These are phyloP conservation scores for Russula dissimulans DNA, from an alignment of 768 basidiomycete species.

Conservation along the genomic window DNA sequence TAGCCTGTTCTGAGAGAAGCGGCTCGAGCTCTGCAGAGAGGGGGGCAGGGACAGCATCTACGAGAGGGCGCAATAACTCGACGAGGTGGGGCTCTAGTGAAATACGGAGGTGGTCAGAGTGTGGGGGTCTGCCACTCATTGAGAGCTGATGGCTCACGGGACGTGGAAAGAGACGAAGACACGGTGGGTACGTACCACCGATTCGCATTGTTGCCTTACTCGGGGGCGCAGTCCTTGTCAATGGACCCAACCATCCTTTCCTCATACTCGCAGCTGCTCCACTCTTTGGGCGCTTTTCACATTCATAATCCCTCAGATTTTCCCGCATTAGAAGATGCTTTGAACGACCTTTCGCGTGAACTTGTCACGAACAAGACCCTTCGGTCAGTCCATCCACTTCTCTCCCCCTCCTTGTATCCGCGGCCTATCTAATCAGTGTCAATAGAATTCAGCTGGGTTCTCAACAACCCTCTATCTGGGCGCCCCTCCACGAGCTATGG, in stretches of 20 bases:
- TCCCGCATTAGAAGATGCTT: background rate
- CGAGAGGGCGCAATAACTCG: slow-evolving; percentile 39
- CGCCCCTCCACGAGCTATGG: slow-evolving; percentile 37
- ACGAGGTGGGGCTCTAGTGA: slow-evolving; percentile 62
- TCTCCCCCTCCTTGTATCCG: background rate
- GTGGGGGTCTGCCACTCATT: background rate
- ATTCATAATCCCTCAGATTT: background rate
- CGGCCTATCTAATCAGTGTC: background rate
- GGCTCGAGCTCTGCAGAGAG: slow-evolving; percentile 34
- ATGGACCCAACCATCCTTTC: background rate
- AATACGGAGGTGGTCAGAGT: slow-evolving; percentile 38
- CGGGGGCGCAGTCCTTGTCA: background rate
- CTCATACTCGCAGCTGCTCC: slow-evolving; percentile 8
- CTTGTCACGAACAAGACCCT: slow-evolving; percentile 10
- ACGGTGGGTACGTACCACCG: no score
- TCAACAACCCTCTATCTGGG: slow-evolving; percentile 15
- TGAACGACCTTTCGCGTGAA: slow-evolving; percentile 7
- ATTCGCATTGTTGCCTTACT: background rate
- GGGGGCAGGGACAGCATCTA: slow-evolving; percentile 36
- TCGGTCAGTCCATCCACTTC: slow-evolving; percentile 4
- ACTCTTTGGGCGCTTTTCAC: background rate
- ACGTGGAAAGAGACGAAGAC: no score
- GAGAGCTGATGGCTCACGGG: no score
- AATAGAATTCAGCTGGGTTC: slow-evolving; percentile 12
- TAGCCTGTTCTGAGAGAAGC: slow-evolving; percentile 28